Evolutionary conservation across 2,329 filamentous ascomycete genomes (phyloP), one percentile per base, ranked within the genome.

Genomic region (Escovopsis sp.): DNA sequence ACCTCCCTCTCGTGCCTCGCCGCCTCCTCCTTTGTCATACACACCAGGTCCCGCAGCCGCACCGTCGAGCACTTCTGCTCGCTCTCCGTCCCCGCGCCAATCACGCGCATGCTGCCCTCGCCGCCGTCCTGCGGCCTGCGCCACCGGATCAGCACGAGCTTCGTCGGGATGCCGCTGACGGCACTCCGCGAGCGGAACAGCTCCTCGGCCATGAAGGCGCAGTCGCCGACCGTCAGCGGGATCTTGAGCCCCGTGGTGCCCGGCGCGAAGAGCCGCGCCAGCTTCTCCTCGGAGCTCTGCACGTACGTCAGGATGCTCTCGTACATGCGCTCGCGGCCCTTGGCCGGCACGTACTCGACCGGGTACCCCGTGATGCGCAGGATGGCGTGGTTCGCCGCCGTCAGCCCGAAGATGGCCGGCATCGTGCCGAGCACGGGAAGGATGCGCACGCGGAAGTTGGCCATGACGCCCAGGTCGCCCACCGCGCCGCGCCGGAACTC

Each of bases 321-420:
- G 59, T 95, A 94, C 71, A 94, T 79, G 64, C 94, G 94, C 38
- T 94, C 86, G 13, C 89, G 72, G 9, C 77, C 78, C 60, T 95
- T 95, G 40, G 76, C 78, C 0, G 80, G 76, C 0, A 85, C 65
- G 57, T 91, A 94, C 48, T 94, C 87, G 38, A 82, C 74, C 0
- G 91, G 91, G 53, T 98, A 98, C 7, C 79, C 84, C 6, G 72
- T 67, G 37, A 96, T 74, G 44, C 78, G 76, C 43, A 94, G 72
- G 49, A 98, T 89, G 45, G 96, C 78, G 57, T 96, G 86, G 61
- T 96, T 98, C 4, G 91, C 91, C 8, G 84, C 76, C 0, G 82
- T 84, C 43, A 95, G 83, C 8, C 91, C 91, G 58, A 98, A 98
- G 1, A 96, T 81, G 2, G 91, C 89, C 0, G 91, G 91, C 88